Percentiles rank a stretch among this genome's conserved stretches.
These are phyloP conservation scores for Neofusicoccum ribis DNA, from an alignment of 2,329 filamentous ascomycete species.

Conservation along the genomic window DNA sequence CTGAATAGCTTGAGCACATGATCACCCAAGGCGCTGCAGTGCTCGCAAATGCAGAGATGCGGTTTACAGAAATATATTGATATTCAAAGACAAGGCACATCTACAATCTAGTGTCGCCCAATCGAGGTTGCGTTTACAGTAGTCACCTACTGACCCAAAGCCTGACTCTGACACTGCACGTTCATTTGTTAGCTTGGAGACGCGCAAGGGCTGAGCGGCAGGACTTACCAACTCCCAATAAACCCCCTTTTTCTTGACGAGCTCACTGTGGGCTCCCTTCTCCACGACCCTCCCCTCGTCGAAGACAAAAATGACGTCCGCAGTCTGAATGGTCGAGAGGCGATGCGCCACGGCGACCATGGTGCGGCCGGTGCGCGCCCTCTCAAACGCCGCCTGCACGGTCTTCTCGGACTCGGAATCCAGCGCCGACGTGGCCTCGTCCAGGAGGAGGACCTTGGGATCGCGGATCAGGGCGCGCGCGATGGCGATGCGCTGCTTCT, in stretches of 20 bases:
- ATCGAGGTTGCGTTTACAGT: background rate
- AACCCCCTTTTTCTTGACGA: constrained; percentile 41
- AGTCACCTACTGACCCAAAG: background rate
- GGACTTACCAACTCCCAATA: constrained; percentile 37
- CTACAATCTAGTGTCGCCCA: background rate
- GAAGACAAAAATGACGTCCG: constrained; percentile 93
- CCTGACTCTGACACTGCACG: background rate
- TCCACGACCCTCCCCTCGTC: constrained; percentile 86
- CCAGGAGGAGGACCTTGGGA: constrained; percentile 68
- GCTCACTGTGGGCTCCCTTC: constrained; percentile 72
- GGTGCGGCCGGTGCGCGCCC: constrained; percentile 80
- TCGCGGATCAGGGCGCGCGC: constrained; percentile 82
- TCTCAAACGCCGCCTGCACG: constrained; percentile 78
- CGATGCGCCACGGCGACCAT: constrained; percentile 95
- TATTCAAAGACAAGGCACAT: too few relatives aligned
- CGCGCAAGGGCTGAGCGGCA: background rate
- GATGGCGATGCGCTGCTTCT: constrained; percentile 90
- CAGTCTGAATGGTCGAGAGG: constrained; percentile 88
- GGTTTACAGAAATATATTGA: too few relatives aligned
- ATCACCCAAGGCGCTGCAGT: too few relatives aligned
- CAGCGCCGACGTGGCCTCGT: constrained; percentile 37
- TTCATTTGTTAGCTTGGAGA: background rate
- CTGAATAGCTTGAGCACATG: too few relatives aligned
- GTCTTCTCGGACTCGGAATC: constrained; percentile 62
- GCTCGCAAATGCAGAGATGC: too few relatives aligned